These are phyloP conservation scores for Tulasnella sp. DNA, from an alignment of 768 basidiomycete species.

Conservation along the genomic window DNA sequence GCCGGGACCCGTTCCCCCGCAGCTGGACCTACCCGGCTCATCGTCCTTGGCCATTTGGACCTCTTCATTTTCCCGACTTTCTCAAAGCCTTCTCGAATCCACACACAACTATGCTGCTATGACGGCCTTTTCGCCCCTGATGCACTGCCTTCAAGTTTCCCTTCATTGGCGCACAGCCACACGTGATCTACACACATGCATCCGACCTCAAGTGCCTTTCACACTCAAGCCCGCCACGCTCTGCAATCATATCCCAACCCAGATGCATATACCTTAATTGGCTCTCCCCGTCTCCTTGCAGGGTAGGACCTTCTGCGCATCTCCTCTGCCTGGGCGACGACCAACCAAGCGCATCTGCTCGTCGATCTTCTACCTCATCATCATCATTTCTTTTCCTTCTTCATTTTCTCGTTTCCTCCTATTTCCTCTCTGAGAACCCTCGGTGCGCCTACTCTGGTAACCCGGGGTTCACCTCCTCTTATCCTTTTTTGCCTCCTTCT, in stretches of 20 bases:
- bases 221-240: background rate
- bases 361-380: background rate
- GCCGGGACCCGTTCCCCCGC: background rate
- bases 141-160: no score
- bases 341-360: background rate
- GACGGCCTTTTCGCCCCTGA: no score
- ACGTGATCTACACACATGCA: background rate
- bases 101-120: no score
- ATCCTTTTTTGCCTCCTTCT: background rate
- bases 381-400: background rate
- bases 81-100: no score
- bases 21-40: no score
- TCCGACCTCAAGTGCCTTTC: background rate
- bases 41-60: no score
- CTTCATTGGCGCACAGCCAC: no score
- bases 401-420: background rate
- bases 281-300: background rate
- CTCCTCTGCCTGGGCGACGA: background rate
- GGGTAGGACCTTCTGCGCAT: background rate
- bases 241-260: background rate
- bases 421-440: background rate
- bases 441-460: background rate
- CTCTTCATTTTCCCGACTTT: no score
- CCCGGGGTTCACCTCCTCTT: background rate
- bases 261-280: background rate